A percentile compares a stretch with the other conserved stretches of the same genome.
phyloP scores from a whole-genome alignment of 345 rosid genomes.

The Corymbia maculata region DNA sequence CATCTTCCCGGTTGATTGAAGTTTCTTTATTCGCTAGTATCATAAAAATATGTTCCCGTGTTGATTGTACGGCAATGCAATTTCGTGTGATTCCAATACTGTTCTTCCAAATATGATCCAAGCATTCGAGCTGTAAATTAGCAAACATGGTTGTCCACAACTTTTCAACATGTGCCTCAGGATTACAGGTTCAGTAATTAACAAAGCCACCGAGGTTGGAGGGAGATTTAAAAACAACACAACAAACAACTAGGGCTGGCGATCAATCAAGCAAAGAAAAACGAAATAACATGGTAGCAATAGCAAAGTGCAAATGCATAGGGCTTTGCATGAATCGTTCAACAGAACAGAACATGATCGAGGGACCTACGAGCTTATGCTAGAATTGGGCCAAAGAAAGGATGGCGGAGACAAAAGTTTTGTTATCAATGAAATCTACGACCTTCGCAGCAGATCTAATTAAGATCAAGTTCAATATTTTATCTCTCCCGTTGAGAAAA shows the following conservation, averaged over 20 bases:
- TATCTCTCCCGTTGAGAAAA: rapidly evolving
- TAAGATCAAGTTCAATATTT: neutral
- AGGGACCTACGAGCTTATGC: neutral
- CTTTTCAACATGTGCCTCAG: too few species aligned
- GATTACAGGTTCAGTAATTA: too few species aligned
- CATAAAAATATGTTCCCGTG: neutral
- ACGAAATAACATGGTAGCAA: neutral
- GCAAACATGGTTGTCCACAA: neutral
- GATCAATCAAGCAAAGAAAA: too few species aligned
- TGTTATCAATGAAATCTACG: neutral
- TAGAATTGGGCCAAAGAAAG: neutral
- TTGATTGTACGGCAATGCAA: neutral
- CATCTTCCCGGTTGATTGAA: neutral
- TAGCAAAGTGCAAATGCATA: neutral
- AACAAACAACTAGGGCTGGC: too few species aligned
- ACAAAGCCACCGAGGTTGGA: too few species aligned
- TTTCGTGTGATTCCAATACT: neutral
- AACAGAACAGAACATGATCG: neutral
- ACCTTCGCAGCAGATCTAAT: neutral
- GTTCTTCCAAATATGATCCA: neutral
- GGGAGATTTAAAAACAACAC: too few species aligned
- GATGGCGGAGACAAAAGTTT: neutral
- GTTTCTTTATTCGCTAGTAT: neutral
- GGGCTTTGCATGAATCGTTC: neutral
- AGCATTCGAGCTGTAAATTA: neutral